Base-by-base conservation (phyloP, 2,329 filamentous ascomycete species). In the Aspergillus jensenii region DNA sequence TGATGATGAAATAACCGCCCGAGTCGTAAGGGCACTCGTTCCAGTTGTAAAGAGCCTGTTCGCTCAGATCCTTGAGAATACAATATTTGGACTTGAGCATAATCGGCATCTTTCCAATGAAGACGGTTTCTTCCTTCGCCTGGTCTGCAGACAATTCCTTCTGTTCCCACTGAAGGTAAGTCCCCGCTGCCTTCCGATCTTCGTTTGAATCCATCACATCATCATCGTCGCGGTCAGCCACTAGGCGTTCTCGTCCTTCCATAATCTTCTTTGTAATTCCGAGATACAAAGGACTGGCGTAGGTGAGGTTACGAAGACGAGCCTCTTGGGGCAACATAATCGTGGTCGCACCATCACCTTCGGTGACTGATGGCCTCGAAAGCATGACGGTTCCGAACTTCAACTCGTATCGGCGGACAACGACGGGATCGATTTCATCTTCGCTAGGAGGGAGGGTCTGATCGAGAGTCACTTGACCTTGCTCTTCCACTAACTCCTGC, bases 21-120 rank as follows among this genome's bases (percentile, higher is more conserved):
- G 97, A 95, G 71, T 99, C 95, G 75, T 97, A 99, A 0, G 95
- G 95, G 66, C 95, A 99, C 77, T 99, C 95, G 71, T 96, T 96
- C 75, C 96, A 88, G 47, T 90, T 83, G 73, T 96, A 98, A 2
- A 99, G 82, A 50, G 90, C 89, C 53, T 95, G 88, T 64, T 98
- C 93, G 49, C 86, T 85, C 71, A 96, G 86, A 65, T 89, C 88
- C 66, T 90, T 90, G 65, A 99, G 78, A 64, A 96, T 91, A 76
- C 95, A 99, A 67, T 96, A 95, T 76, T 93, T 91, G 31, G 93
- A 97, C 79, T 97, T 96, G 68, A 99, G 84, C 95, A 99, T 99
- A 71, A 98, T 92, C 3, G 95, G 95, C 68, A 99, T 84, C 74
- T 96, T 96, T 66, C 95, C 95, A 62, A 98, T 91, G 74, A 96